Evolutionary conservation across 148 eudicot genomes (phyloP).

Genomic region (Diospyros kaki): DNA sequence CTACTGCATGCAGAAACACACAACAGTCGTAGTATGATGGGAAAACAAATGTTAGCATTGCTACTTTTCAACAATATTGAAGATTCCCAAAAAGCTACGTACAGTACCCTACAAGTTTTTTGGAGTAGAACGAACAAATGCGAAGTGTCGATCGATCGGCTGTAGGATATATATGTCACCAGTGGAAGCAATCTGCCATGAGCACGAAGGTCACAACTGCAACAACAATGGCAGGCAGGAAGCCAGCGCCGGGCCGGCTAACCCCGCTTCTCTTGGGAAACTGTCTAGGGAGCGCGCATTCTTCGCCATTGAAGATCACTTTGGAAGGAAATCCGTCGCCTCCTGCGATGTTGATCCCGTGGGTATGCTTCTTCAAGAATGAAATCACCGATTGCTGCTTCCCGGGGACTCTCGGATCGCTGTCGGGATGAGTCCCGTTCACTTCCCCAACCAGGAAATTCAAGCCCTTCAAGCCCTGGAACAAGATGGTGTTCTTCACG

Average conservation of each 20-base stretch:
- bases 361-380: constrained; percentile 36
- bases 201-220: constrained; percentile 24
- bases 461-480: constrained; percentile 49
- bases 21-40: not conserved
- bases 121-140: not conserved
- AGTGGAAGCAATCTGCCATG: constrained; percentile 6
- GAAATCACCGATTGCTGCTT: constrained; percentile 66
- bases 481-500: constrained; percentile 34
- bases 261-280: constrained; percentile 22
- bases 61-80: not conserved
- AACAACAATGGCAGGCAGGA: constrained; percentile 16
- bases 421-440: constrained; percentile 31
- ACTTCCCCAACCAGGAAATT: constrained; percentile 37
- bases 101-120: not conserved
- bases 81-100: not conserved
- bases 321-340: constrained; percentile 60
- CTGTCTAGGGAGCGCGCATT: constrained; percentile 46
- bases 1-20: constrained; percentile 1
- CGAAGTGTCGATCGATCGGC: no score
- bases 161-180: no score
- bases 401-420: constrained; percentile 48
- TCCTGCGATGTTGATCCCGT: constrained; percentile 16
- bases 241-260: not conserved
- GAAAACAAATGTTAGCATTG: not conserved
- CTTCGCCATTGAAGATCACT: constrained; percentile 58